phyloP scores from a whole-genome alignment of 2,329 filamentous ascomycete genomes.

The Ceratocystis ficicola region DNA sequence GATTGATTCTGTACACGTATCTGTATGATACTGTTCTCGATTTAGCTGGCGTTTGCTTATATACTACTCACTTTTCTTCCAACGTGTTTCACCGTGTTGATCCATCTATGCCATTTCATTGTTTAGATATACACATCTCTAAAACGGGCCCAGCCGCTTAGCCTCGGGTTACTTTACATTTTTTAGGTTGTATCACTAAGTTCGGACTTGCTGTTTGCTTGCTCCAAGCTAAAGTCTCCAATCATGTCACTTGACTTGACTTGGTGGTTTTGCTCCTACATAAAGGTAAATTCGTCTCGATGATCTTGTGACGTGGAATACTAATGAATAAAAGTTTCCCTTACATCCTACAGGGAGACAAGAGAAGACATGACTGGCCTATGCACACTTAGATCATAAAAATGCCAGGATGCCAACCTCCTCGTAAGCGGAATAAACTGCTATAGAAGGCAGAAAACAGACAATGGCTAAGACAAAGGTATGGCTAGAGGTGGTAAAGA shows the following conservation, averaged over 20 bases:
- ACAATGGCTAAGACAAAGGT: neutral
- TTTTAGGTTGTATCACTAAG: too few species aligned
- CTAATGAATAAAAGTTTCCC: neutral
- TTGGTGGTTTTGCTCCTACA: neutral
- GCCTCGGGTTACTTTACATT: neutral
- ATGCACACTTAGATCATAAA: too few species aligned
- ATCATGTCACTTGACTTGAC: conserved; percentile 1
- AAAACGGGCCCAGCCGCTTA: neutral
- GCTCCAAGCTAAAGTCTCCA: neutral
- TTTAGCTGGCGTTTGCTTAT: conserved; percentile 1
- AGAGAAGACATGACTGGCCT: too few species aligned
- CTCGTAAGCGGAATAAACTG: neutral
- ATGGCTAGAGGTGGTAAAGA: neutral
- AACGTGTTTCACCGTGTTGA: too few species aligned
- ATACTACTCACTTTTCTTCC: neutral
- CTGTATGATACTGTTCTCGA: neutral
- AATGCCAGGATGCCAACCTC: too few species aligned
- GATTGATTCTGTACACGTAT: neutral
- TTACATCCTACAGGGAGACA: too few species aligned
- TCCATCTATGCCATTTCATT: neutral
- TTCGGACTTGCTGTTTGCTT: too few species aligned
- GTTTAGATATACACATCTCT: neutral
- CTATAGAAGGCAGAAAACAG: neutral
- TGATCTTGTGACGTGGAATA: neutral
- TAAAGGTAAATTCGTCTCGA: neutral